Evolutionary conservation across 208 protist genomes (phyloP), one percentile per base, ranked within the genome.

Genomic region (Leishmania braziliensis): DNA sequence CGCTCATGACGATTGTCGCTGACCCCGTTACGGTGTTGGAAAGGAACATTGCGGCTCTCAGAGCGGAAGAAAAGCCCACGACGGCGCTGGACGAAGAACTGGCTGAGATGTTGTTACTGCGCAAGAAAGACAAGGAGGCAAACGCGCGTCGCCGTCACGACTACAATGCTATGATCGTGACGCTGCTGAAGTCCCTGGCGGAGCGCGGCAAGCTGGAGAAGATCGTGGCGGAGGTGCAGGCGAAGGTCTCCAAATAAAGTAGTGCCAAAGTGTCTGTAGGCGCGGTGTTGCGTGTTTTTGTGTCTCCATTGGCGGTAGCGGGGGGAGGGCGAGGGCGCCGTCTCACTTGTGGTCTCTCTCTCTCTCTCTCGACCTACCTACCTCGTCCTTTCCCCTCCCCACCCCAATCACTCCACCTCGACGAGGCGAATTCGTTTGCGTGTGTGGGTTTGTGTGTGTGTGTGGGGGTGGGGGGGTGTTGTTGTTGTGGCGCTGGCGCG

Each of bases 121-220:
- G 88, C 2, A 80, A 89, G 79, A 82, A 91, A 62, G 95, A 94
- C 75, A 80, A 83, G 62, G 77, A 86, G 23, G 99, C 99, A 77
- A 99, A 99, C 84, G 77, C 90, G n/a, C 91, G 98, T 39, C 91
- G 99, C 50, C 98, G 98, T 62, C 98, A 99, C 86, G 99, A 99
- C 88, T 99, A 99, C 90, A 93, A 98, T 20, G 98, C 99, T 16
- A 98, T 99, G 88, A 88, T 99, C 62, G 88, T 99, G 6, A 92
- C 96, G 77, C 83, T 99, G 51, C 85, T 99, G 18, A 95, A 98
- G 75, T 79, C 98, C 12, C 85, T 99, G 36, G 97, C 98, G 29
- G 91, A 99, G 87, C 98, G 96, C 77, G 97, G 95, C 2, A 84
- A 96, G 81, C 85, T 99, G 33, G 62, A 90, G 43, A 86, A 73